Percentiles rank a stretch among this genome's conserved stretches.
phyloP scores from a whole-genome alignment of 202 grass and related monocot genomes.

The Digitaria exilis region DNA sequence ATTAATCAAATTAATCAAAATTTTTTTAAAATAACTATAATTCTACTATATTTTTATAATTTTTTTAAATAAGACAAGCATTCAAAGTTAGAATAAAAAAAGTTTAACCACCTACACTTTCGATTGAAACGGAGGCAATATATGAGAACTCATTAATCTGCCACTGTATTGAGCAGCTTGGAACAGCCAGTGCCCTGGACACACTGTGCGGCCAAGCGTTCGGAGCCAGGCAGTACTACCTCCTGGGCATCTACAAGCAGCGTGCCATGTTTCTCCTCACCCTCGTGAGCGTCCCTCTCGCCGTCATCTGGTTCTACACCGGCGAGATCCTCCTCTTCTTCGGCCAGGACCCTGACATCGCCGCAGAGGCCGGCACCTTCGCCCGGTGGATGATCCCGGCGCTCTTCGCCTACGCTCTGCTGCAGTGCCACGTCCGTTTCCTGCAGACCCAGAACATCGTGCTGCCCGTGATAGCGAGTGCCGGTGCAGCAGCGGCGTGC shows the following conservation, averaged over 20 bases:
- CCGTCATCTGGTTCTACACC: conserved; percentile 67
- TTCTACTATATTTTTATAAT: no score
- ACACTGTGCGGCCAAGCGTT: conserved; percentile 68
- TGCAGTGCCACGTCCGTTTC: conserved; percentile 85
- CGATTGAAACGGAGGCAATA: no score
- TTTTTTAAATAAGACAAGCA: no score
- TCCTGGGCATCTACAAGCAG: conserved; percentile 77
- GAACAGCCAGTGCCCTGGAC: conserved; percentile 61
- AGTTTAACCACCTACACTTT: no score
- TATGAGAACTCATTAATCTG: background rate
- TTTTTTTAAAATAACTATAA: no score
- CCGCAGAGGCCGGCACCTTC: conserved; percentile 64
- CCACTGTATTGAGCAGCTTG: conserved; percentile 41
- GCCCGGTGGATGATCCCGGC: conserved; percentile 83
- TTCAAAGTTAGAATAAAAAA: no score
- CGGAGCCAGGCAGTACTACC: conserved; percentile 49
- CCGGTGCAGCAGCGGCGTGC: conserved; percentile 49
- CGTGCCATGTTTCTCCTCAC: conserved; percentile 75
- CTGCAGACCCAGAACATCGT: conserved; percentile 88
- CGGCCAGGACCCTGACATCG: conserved; percentile 71
- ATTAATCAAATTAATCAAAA: no score
- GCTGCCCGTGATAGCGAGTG: conserved; percentile 55
- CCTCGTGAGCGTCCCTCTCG: conserved; percentile 54
- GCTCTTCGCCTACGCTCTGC: conserved; percentile 67
- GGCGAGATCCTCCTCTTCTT: conserved; percentile 60